Percentiles rank a stretch among this genome's conserved stretches.
These are phyloP conservation scores for Gardenia jasminoides DNA, from an alignment of 257 asterid species.

Conservation along the genomic window DNA sequence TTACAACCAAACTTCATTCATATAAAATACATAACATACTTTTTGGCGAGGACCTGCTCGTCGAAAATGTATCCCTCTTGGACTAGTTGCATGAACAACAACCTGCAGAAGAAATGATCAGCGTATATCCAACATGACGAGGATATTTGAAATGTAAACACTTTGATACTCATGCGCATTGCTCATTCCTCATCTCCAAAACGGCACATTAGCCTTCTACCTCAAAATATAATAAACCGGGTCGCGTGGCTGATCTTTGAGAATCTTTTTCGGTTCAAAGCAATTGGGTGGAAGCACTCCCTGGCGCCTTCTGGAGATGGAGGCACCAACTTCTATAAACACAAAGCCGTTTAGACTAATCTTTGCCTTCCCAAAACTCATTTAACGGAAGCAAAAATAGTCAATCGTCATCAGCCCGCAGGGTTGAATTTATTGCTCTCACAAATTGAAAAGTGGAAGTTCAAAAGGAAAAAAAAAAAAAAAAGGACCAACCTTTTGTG, in stretches of 20 bases:
- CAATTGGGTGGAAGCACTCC: neutral
- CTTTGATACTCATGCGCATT: neutral
- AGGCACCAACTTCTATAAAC: conserved; percentile 7
- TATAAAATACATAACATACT: conserved; percentile 30
- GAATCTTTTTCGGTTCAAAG: neutral
- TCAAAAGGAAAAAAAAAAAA: too few relatives aligned
- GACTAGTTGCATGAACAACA: conserved; percentile 77
- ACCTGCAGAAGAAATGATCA: conserved; percentile 35
- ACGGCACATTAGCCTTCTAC: conserved; percentile 5
- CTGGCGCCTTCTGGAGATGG: conserved; percentile 1
- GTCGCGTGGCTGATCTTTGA: conserved; percentile 5
- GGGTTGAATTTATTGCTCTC: neutral
- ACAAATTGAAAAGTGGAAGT: neutral
- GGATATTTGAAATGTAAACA: neutral
- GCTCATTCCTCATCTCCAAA: conserved; percentile 1
- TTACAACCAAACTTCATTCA: neutral
- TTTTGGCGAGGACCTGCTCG: conserved; percentile 96
- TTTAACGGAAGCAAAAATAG: neutral
- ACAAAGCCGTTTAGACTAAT: neutral
- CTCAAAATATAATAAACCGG: neutral
- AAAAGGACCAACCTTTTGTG: conserved; percentile 58
- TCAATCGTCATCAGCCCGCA: neutral
- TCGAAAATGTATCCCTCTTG: conserved; percentile 83
- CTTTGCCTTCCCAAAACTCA: neutral
- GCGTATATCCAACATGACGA: neutral